Conservation (phyloP, 2,329 filamentous ascomycete species). For the Pseudocercospora fijiensis region DNA sequence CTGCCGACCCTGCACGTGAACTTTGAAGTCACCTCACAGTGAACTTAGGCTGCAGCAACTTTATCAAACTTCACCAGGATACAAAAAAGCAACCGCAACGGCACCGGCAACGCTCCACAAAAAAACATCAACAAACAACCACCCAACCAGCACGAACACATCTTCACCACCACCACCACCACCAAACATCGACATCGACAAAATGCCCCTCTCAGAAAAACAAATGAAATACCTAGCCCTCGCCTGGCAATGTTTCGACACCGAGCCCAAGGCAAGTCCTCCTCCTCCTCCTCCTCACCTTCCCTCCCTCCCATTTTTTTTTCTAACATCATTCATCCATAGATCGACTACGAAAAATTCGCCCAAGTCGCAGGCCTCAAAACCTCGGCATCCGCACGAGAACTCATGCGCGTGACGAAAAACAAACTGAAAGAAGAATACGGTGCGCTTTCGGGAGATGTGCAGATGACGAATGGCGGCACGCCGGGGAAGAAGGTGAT, state of each 20-base stretch:
- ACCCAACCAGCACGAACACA: neutral
- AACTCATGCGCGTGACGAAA: slow-evolving; percentile 39
- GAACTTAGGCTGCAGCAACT: too few relatives aligned
- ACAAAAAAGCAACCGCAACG: neutral
- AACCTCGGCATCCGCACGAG: slow-evolving; percentile 32
- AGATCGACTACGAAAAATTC: slow-evolving; percentile 40
- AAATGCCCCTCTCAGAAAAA: slow-evolving; percentile 33
- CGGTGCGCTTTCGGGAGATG: slow-evolving; percentile 21
- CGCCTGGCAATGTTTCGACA: slow-evolving; percentile 38
- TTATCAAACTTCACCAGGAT: neutral
- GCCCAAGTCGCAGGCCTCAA: slow-evolving; percentile 31
- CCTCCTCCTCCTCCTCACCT: neutral
- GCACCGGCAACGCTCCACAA: neutral
- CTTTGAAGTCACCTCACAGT: neutral
- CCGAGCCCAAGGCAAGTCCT: slow-evolving; percentile 32
- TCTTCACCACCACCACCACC: neutral
- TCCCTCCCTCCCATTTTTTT: too few relatives aligned
- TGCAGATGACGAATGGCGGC: slow-evolving; percentile 4
- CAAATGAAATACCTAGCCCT: slow-evolving; percentile 35
- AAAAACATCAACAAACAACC: neutral
- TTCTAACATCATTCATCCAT: neutral
- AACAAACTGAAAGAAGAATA: slow-evolving; percentile 37
- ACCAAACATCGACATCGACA: slow-evolving; percentile 3
- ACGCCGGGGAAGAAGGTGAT: neutral
- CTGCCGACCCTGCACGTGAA: neutral